phyloP scores from a whole-genome alignment of 352 stramenopile species.

The Pythium scleroteichum region DNA sequence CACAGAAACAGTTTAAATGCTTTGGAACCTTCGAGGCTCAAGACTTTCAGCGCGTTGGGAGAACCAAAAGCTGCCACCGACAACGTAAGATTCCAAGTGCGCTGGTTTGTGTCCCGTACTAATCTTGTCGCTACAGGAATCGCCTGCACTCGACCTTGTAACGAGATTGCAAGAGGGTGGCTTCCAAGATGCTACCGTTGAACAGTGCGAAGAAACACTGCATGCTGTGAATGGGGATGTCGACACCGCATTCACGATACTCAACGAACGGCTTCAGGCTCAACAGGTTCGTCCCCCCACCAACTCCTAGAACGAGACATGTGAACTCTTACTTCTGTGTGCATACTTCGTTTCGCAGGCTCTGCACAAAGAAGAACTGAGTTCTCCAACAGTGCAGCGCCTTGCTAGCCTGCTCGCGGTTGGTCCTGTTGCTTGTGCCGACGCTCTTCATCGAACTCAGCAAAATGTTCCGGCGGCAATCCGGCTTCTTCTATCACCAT shows the following conservation, averaged over 20 bases:
- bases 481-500: conserved; percentile 53
- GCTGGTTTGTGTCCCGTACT: neutral
- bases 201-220: conserved; percentile 28
- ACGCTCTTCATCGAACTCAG: conserved; percentile 54
- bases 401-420: conserved; percentile 53
- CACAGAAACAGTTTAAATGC: conserved; percentile 31
- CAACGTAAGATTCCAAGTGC: no score
- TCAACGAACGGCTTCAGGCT: conserved; percentile 22
- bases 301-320: no score
- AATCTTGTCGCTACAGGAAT: conserved; percentile 13
- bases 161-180: conserved; percentile 9
- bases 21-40: conserved; percentile 20
- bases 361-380: conserved; percentile 20
- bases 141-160: conserved; percentile 14
- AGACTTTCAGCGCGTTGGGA: conserved; percentile 18
- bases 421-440: conserved; percentile 49
- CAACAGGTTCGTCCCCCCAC: conserved; percentile 10
- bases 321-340: no score
- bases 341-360: conserved; percentile 2
- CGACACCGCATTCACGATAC: conserved; percentile 23
- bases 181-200: conserved; percentile 5
- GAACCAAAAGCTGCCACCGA: no score
- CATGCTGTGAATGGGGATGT: conserved; percentile 25
- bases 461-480: conserved; percentile 55
- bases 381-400: conserved; percentile 42